phyloP scores from a whole-genome alignment of 2,329 filamentous ascomycete genomes.

The Didymella glomerata region DNA sequence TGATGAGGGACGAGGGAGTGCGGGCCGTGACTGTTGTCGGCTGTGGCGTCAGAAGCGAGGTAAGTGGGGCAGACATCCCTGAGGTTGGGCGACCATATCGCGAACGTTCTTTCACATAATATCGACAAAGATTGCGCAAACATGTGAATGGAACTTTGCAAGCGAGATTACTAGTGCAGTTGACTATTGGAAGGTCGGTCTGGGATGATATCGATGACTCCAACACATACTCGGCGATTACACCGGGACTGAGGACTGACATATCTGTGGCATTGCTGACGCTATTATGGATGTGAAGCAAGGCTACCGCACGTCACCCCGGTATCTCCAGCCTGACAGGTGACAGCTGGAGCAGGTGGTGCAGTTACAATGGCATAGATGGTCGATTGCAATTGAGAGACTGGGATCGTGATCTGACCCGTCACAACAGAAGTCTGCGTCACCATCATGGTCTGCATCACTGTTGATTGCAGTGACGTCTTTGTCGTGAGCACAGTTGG shows the following conservation, averaged over 20 bases:
- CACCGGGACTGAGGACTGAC: background rate
- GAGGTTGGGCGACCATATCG: background rate
- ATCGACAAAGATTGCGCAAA: background rate
- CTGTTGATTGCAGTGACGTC: background rate
- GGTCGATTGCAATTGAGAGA: background rate
- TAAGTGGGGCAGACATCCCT: slow-evolving; percentile 7
- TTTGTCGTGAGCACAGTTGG: background rate
- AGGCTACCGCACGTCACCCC: background rate
- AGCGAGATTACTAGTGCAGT: background rate
- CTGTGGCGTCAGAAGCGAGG: slow-evolving; percentile 9
- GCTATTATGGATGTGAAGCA: background rate
- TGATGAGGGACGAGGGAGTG: background rate
- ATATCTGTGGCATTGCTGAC: background rate
- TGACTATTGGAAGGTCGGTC: background rate
- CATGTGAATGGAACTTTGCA: background rate
- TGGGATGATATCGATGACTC: background rate
- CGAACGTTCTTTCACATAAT: background rate
- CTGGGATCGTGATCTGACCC: background rate
- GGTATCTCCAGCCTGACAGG: background rate
- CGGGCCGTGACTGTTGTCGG: slow-evolving; percentile 10
- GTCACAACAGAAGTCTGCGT: slow-evolving; percentile 7
- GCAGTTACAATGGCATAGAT: slow-evolving; percentile 1
- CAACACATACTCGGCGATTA: background rate
- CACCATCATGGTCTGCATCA: background rate
- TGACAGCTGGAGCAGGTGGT: background rate